Base-by-base conservation (phyloP, 176 grass and related monocot genomes). In the Hyparrhenia diplandra region DNA sequence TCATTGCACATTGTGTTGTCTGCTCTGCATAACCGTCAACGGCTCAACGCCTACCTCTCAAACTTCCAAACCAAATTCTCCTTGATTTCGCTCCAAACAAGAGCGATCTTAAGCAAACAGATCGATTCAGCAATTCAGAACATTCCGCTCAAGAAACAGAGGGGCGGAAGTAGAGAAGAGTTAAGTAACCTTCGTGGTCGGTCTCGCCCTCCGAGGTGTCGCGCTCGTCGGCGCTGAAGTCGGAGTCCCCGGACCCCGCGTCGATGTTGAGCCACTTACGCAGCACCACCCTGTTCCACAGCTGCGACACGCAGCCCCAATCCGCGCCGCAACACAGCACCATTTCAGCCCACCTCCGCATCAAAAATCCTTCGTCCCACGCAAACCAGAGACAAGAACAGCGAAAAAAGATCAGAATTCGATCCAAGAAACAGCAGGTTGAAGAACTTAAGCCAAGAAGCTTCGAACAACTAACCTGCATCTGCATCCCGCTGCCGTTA, bases 231-330 rank as follows among this genome's bases (percentile, higher is more conserved):
- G 91, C 91, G 68, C 94, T 97, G 62, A 92, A 97, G 23, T 97
- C 87, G 13, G 89, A 94, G 21, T 94, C 87, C 21, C 74, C 91
- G 11, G 78, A 87, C 34, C 83, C 91, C 34, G 85, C 75, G 83
- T 80, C 91, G 85, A 97, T 74, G 74, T 97, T 97, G 64, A 97
- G 94, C 94, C 94, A 97, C 73, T 97, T 97, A 74, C 85, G 87
- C 51, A 97, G 77, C 20, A 94, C 85, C 23, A 97, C 81, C 91
- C 80, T 94, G 59, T 64, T 82, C 94, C 94, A 97, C 43, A 92
- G 87, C 94, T 90, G 87, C 71, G 23, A 80, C 61, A 49, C 60
- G 82, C 79, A 87, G 51, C 77, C 51, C 79, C 82, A 88, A 90
- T 76, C 86, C 80, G 88, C 90, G 57, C 86, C 92, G 73, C 85